phyloP scores from a whole-genome alignment of 176 grass and related monocot genomes.

The Musa schizocarpa region DNA sequence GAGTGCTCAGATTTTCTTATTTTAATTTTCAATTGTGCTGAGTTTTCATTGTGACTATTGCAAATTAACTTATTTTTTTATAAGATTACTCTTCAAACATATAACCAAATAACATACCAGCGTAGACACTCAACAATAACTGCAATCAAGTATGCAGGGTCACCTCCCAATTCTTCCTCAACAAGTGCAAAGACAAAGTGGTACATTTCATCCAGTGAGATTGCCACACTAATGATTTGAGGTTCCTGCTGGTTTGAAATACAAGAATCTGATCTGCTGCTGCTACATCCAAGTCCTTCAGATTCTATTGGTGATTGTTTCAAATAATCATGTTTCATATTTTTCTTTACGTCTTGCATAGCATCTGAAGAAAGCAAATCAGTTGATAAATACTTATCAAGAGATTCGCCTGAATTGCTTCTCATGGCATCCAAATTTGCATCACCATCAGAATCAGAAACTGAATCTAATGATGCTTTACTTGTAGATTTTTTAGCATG shows the following conservation, averaged over 20 bases:
- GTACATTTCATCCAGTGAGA: conserved; percentile 84
- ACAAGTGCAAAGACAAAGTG: conserved; percentile 66
- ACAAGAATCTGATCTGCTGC: conserved; percentile 38
- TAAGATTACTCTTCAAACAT: neutral
- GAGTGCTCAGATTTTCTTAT: neutral
- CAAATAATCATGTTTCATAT: conserved; percentile 17
- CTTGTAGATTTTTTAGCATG: conserved; percentile 25
- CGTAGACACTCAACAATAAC: conserved; percentile 69
- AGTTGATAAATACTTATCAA: conserved; percentile 14
- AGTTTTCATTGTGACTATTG: neutral
- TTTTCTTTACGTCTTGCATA: neutral
- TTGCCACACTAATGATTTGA: conserved; percentile 41
- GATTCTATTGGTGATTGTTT: conserved; percentile 29
- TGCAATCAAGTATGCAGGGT: conserved; percentile 73
- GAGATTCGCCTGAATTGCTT: conserved; percentile 8
- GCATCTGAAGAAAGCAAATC: conserved; percentile 21
- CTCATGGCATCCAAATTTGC: conserved; percentile 5
- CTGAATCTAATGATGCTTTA: conserved; percentile 29
- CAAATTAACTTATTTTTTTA: neutral
- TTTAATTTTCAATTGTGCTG: neutral
- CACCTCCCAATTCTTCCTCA: conserved; percentile 93
- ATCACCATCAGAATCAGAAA: conserved; percentile 55
- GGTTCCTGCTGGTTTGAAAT: conserved; percentile 41
- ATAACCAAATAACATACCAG: conserved; percentile 45
- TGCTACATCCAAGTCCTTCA: conserved; percentile 35